Conservation (phyloP, 2,329 filamentous ascomycete species). For the Exophiala aquamarina region DNA sequence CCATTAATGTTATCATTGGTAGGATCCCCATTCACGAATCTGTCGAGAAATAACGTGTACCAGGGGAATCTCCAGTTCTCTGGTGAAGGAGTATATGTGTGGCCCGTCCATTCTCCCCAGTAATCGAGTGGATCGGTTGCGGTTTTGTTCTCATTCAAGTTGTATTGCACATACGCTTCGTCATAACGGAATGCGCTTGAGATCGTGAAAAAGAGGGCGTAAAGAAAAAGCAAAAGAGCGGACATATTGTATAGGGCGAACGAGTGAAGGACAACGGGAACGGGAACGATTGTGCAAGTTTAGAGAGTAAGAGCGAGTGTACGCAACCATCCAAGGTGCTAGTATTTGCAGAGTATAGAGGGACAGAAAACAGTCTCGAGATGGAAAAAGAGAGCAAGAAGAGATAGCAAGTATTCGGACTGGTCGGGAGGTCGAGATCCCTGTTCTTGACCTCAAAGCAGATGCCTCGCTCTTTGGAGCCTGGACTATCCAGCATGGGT, state of each 20-base stretch:
- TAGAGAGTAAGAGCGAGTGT: constrained; percentile 13
- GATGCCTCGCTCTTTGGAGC: no score
- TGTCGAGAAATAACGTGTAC: constrained; percentile 64
- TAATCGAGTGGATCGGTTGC: constrained; percentile 60
- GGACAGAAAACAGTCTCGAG: no score
- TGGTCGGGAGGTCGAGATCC: background rate
- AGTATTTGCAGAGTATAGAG: constrained; percentile 3
- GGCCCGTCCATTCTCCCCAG: constrained; percentile 51
- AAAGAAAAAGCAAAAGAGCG: constrained; percentile 6
- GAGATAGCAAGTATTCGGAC: constrained; percentile 1
- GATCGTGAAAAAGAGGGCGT: constrained; percentile 14
- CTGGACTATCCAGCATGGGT: no score
- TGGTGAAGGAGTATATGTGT: constrained; percentile 56
- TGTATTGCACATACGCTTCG: constrained; percentile 53
- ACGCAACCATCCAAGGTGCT: constrained; percentile 10
- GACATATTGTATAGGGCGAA: constrained; percentile 6
- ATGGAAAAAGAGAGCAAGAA: constrained; percentile 1
- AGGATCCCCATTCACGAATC: constrained; percentile 65
- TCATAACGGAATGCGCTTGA: constrained; percentile 46
- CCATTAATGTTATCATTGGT: constrained; percentile 63
- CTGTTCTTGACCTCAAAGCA: no score
- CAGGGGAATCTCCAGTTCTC: constrained; percentile 65
- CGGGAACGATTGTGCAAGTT: no score
- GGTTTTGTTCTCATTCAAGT: constrained; percentile 60
- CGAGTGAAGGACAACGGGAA: no score